Evolutionary conservation across 2,329 filamentous ascomycete species (phyloP).

Genomic region (Ophiostoma australiae): DNA sequence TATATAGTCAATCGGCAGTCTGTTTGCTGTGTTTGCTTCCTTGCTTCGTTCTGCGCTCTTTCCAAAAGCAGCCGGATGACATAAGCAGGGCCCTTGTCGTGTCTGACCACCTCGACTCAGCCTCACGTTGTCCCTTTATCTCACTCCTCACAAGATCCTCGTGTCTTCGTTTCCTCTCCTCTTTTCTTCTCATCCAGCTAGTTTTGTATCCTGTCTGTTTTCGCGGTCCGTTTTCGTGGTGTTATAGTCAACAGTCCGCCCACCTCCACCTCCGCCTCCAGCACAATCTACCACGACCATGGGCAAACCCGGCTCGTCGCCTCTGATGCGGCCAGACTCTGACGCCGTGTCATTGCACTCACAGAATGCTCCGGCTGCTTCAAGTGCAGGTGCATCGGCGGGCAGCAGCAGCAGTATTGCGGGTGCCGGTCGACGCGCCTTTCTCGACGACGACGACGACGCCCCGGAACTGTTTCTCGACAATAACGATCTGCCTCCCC

Average conservation of each 20-base stretch:
- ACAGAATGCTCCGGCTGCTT: constrained; percentile 20
- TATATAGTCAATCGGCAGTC: no score
- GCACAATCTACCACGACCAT: constrained; percentile 16
- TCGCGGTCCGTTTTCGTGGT: not conserved
- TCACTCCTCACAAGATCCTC: not conserved
- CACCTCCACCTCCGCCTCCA: not conserved
- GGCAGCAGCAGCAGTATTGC: not conserved
- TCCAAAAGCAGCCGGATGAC: not conserved
- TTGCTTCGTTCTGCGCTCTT: not conserved
- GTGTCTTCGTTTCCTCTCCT: not conserved
- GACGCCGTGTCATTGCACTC: constrained; percentile 34
- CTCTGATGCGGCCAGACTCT: constrained; percentile 25
- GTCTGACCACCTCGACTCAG: not conserved
- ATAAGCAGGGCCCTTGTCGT: not conserved
- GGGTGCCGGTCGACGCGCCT: not conserved
- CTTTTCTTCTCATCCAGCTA: not conserved
- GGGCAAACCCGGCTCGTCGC: constrained; percentile 19
- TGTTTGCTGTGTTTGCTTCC: not conserved
- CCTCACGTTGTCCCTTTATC: not conserved
- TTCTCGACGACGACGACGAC: constrained; percentile 31
- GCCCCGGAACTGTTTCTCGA: constrained; percentile 35
- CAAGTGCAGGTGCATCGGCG: not conserved
- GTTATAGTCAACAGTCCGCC: not conserved
- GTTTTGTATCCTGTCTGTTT: not conserved
- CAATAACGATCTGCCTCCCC: constrained; percentile 43